phyloP scores from a whole-genome alignment of 306 rosid species.

The Malus fusca region DNA sequence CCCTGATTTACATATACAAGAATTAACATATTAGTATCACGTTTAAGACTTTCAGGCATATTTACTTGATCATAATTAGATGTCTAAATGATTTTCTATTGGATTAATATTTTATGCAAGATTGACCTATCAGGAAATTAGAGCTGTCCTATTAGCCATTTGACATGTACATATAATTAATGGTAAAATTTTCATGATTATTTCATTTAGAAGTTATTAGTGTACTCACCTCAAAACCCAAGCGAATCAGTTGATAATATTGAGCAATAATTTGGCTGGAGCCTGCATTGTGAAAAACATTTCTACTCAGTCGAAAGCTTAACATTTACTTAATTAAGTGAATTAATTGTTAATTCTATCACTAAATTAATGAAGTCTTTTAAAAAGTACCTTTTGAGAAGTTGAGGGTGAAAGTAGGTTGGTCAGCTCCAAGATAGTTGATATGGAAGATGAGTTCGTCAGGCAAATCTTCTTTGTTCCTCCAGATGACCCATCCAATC shows the following conservation, averaged over 20 bases:
- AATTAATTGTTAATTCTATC: too few relatives aligned
- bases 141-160: background rate
- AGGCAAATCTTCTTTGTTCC: constrained; percentile 74
- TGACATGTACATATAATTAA: background rate
- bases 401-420: constrained; percentile 95
- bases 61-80: background rate
- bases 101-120: background rate
- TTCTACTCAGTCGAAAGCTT: background rate
- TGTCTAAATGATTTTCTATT: background rate
- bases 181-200: background rate
- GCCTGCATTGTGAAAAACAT: constrained; percentile 38
- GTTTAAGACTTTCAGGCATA: background rate
- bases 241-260: constrained; percentile 81
- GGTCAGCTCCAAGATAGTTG: constrained; percentile 93
- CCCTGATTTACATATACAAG: constrained; percentile 32
- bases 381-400: constrained; percentile 65
- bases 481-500: constrained; percentile 89
- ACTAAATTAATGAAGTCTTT: background rate
- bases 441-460: constrained; percentile 93
- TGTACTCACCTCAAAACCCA: constrained; percentile 64
- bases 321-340: too few relatives aligned
- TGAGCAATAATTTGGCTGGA: constrained; percentile 94
- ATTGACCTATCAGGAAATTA: background rate
- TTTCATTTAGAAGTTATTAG: background rate
- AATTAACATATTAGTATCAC: background rate